Conservation (phyloP, 805 yeast genomes). For the Kazachstania bromeliacearum region DNA sequence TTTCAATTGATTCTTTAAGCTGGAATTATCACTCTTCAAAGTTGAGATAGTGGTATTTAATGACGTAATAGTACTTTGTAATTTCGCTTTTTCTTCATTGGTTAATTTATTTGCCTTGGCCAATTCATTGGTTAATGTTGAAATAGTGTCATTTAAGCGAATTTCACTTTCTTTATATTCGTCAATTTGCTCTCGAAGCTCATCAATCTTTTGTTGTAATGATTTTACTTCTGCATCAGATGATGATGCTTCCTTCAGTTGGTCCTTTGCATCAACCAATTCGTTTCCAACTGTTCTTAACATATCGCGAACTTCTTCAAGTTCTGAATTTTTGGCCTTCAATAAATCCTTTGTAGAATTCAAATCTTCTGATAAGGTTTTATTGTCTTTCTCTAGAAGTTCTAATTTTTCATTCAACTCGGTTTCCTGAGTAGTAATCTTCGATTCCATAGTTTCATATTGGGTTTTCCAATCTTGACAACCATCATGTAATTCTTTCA, state of each 20-base stretch:
- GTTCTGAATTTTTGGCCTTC: conserved; percentile 46
- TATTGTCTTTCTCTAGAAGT: not conserved
- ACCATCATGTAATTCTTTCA: conserved; percentile 5
- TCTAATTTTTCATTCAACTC: not conserved
- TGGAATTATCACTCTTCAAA: conserved; percentile 13
- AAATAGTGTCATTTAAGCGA: conserved; percentile 8
- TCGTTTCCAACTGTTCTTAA: conserved; percentile 69
- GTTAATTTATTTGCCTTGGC: conserved; percentile 14
- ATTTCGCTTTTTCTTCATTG: conserved; percentile 13
- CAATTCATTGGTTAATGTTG: conserved; percentile 14
- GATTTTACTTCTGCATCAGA: not conserved
- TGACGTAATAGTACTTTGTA: conserved; percentile 6
- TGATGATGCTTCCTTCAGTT: conserved; percentile 33
- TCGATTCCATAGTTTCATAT: conserved; percentile 10
- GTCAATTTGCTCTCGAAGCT: conserved; percentile 4
- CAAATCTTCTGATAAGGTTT: conserved; percentile 6
- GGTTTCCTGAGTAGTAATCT: not conserved
- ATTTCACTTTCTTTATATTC: conserved; percentile 10
- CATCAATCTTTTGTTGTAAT: conserved; percentile 17
- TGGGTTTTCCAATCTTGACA: conserved; percentile 12
- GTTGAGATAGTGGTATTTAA: conserved; percentile 4
- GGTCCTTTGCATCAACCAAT: conserved; percentile 58
- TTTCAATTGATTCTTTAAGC: conserved; percentile 13
- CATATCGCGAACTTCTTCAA: conserved; percentile 67
- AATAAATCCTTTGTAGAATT: conserved; percentile 24